Base-by-base conservation (phyloP, 2,329 filamentous ascomycete genomes). In the Monosporascus cannonballus region DNA sequence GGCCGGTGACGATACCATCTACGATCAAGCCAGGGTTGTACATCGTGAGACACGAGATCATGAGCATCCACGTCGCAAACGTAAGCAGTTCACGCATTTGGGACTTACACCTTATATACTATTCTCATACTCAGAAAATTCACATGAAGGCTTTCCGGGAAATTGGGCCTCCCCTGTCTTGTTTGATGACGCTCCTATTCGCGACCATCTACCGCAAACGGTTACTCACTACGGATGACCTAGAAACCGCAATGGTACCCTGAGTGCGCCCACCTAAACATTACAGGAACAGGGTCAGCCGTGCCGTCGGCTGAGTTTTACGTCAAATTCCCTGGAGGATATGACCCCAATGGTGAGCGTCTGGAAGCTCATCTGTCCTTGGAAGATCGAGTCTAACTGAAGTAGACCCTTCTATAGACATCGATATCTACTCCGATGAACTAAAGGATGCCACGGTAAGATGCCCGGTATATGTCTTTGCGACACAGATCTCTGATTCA, bases 21-120 rank as follows among this genome's bases (percentile, higher is more conserved):
- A 68, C 65, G 2, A 64, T 81, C 20, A 71, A 68, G 47, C 63
- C 73, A 0, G 78, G 78, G 4, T 66, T 76, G 39, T 80, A 80
- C 58, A 63, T 81, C 47, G 72, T 81, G 48, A 65, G 77, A 39
- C 77, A 81, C 60, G 77, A 81, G 66, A 73, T 80, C 51, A 58
- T 80, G 34, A 76, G 75, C 47, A 67, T 80, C 7, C 77, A 80
- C 54, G 71, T 79, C 50, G 71, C 69, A 22, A 71, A 76, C 49
- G 72, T 34, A 34, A 34, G 30, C 30, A 34, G 9, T 34, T 14
- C 30, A 34, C 11, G 11, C 30, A 14, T 34, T 34, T 34, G 1
- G 1, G 11, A 5, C 4, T 34, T 34, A 14, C 30, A 2, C 4
- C 30, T 34, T 34, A 14, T 9, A 34, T 30, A 8, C 4, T 14